Conservation (phyloP, 495 filamentous ascomycete genomes). For the Penicillium salamii region DNA sequence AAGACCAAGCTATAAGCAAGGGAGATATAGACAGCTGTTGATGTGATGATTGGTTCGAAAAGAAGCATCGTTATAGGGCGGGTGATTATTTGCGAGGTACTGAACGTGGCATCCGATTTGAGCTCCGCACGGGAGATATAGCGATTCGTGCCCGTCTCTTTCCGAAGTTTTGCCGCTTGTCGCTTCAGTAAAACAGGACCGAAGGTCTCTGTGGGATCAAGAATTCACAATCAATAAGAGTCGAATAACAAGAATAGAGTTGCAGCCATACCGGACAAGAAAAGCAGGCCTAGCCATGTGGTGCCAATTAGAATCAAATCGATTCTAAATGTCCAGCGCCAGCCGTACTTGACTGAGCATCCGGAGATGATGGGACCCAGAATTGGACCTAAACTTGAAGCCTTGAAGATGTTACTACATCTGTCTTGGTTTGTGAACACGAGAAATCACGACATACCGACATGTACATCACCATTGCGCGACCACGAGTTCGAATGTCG, state of each 20-base stretch:
- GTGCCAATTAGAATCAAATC: slow-evolving; percentile 55
- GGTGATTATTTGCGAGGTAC: slow-evolving; percentile 43
- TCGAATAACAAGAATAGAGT: background rate
- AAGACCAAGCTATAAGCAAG: slow-evolving; percentile 73
- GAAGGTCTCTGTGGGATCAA: slow-evolving; percentile 70
- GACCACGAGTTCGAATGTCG: slow-evolving; percentile 56
- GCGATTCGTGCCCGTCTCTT: slow-evolving; percentile 48
- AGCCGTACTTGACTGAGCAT: slow-evolving; percentile 53
- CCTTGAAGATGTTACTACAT: slow-evolving; percentile 33
- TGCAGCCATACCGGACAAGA: slow-evolving; percentile 44
- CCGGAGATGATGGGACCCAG: slow-evolving; percentile 68
- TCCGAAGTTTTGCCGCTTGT: slow-evolving; percentile 61
- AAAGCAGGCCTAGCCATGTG: slow-evolving; percentile 40
- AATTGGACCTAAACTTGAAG: slow-evolving; percentile 63
- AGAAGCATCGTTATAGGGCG: slow-evolving; percentile 47
- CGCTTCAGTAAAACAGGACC: slow-evolving; percentile 64
- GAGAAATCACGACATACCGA: slow-evolving; percentile 44
- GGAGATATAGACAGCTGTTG: slow-evolving; percentile 65
- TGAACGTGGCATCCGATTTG: slow-evolving; percentile 36
- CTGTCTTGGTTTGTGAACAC: background rate
- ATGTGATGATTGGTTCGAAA: slow-evolving; percentile 62
- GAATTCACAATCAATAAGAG: too few species aligned
- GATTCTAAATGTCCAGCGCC: slow-evolving; percentile 67
- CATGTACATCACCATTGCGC: slow-evolving; percentile 72
- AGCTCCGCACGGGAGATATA: slow-evolving; percentile 40